phyloP scores from a whole-genome alignment of 805 yeast species.

The Saccharomycopsis babjevae region DNA sequence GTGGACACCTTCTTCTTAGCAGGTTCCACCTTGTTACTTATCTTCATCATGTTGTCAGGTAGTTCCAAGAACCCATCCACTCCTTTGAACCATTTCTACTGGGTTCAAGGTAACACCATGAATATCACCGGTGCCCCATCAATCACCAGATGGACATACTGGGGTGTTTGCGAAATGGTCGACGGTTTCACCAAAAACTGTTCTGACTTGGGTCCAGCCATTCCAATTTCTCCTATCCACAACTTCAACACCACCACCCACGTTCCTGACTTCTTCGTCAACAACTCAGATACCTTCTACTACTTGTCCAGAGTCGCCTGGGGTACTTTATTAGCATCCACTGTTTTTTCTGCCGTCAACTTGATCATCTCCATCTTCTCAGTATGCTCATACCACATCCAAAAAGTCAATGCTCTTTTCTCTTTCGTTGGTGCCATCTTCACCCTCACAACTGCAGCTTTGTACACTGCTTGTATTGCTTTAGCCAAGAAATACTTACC shows the following conservation, averaged over 20 bases:
- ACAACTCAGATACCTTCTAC: constrained; percentile 43
- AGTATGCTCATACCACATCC: constrained; percentile 44
- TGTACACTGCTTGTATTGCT: constrained; percentile 31
- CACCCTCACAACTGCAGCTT: constrained; percentile 13
- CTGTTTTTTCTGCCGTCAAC: constrained; percentile 52
- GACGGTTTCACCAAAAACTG: constrained; percentile 42
- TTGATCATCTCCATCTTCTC: constrained; percentile 46
- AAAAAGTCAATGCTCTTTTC: constrained; percentile 39
- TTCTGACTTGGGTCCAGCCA: constrained; percentile 54
- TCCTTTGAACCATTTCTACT: constrained; percentile 62
- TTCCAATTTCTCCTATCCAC: constrained; percentile 71
- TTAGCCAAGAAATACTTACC: constrained; percentile 63
- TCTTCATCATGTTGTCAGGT: constrained; percentile 58
- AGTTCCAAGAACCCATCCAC: constrained; percentile 34
- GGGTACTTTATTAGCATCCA: constrained; percentile 51
- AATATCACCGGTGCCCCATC: constrained; percentile 33
- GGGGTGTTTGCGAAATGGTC: constrained; percentile 44
- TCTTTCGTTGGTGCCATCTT: constrained; percentile 8
- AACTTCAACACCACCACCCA: constrained; percentile 44
- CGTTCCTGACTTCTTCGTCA: constrained; percentile 31
- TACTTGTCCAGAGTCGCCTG: constrained; percentile 60
- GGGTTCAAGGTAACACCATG: constrained; percentile 69
- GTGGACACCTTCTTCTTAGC: constrained; percentile 12
- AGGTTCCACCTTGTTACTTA: constrained; percentile 32
- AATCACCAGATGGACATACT: constrained; percentile 71